A percentile compares a stretch with the other conserved stretches of the same genome.
Evolutionary conservation across 116 monocot species (phyloP).

Genomic region (Phalaenopsis hybrid): DNA sequence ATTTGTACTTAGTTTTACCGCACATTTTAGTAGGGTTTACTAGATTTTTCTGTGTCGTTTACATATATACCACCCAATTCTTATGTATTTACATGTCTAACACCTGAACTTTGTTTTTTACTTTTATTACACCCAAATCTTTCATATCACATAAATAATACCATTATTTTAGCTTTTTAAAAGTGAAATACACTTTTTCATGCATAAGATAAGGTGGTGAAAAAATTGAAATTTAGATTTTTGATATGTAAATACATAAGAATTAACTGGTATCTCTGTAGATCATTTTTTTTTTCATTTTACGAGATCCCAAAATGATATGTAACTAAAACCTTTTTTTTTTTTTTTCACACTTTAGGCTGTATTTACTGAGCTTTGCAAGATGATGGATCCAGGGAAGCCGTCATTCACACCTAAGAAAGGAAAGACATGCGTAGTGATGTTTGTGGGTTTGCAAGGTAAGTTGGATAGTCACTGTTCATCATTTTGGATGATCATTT

Average conservation of each 20-base stretch:
- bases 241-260: too few relatives aligned
- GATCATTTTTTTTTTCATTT: neutral
- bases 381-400: conserved; percentile 85
- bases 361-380: conserved; percentile 79
- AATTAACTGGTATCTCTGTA: too few relatives aligned
- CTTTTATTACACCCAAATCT: too few relatives aligned
- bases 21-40: neutral
- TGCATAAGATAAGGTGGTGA: too few relatives aligned
- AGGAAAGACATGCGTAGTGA: conserved; percentile 62
- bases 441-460: conserved; percentile 96
- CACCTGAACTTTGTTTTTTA: too few relatives aligned
- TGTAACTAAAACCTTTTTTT: neutral
- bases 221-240: too few relatives aligned
- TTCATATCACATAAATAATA: too few relatives aligned
- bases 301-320: neutral
- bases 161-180: too few relatives aligned
- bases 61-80: too few relatives aligned
- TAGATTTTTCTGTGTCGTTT: neutral
- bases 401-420: conserved; percentile 78
- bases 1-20: neutral
- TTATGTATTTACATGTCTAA: too few relatives aligned
- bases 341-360: conserved; percentile 28
- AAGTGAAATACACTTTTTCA: too few relatives aligned
- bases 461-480: conserved; percentile 8
- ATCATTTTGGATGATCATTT: neutral